Base-by-base conservation (phyloP, 1,139 yeast species). In the Protomyces arabidopsidicola region DNA sequence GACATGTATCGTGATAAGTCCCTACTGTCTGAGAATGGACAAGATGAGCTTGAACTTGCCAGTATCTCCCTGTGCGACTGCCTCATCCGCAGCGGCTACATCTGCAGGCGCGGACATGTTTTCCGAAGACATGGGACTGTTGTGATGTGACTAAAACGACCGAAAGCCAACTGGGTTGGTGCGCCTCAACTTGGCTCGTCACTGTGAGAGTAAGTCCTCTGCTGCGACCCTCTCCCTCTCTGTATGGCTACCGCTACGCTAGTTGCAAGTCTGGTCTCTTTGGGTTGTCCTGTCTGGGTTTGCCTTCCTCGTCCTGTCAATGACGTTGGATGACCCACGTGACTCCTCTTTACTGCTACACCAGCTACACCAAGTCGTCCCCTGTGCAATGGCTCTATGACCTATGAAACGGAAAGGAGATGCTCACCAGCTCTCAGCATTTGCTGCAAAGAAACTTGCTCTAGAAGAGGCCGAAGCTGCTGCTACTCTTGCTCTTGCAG, bases 11-110 rank as follows among this genome's bases (percentile, higher is more conserved):
- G 8, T 27, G 34, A 16, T 3, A 20, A 10, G 2, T 12, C n/a
- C 62, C 38, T 58, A 58, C 62, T 58, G 62, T 34, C 62, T 16
- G 27, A 58, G 42, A 39, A 58, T 58, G 5, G 62, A 58, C 56
- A 58, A 22, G 62, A 58, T 50, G 52, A 58, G 45, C 45, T 58
- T 58, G 27, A 55, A 55, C 34, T 58, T 58, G 51, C 61, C 61
- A 6, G 42, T 51, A 24, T 45, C 45, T 27, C 62, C 62, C 20
- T 51, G 45, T 14, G 35, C 54, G 55, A 36, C 42, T 9, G 45
- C 52, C 45, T 39, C 56, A 12, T 48, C 52, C 22, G 36, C 54
- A 18, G 16, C 18, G 22, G 24, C 14, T 12, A 20, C 48, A 6
- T 12, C 42, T 9, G 42, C 42, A n/a, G 42, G 42, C 38, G 12